Base-by-base conservation (phyloP, 202 grass and related monocot genomes). In the Alloteropsis angusta region DNA sequence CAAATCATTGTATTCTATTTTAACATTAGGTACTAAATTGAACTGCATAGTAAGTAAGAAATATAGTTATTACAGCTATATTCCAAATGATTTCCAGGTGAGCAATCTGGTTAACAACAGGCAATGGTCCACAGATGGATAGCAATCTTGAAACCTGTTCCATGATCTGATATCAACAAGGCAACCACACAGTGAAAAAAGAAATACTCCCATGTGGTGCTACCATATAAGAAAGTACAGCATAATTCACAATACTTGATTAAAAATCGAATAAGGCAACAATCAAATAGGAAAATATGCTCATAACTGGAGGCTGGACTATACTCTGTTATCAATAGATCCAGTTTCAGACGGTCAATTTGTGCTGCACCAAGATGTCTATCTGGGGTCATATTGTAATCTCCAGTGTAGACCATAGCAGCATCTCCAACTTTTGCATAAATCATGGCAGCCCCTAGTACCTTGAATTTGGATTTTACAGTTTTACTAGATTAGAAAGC, bases 311-410 rank as follows among this genome's bases (percentile, higher is more conserved):
- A 65, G 48, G 59, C 41, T 71, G 21, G 39, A 65, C 19, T 21
- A 72, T 93, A 95, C 92, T 98, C 96, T 39, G 96, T 98, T 83
- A 98, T 91, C 75, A 95, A 82, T 30, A 98, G 86, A 82, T 98
- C 89, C 62, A 98, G 77, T 50, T 87, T 83, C 50, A 98, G 74
- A 11, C 4, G 89, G 84, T 97, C 89, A 76, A 97, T 97, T 88
- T 97, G 89, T 19, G 95, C 95, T 43, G 95, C 95, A 38, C 91
- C 91, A 79, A 97, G 95, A 92, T 97, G 95, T 81, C 95, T 89
- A 83, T 97, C 95, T 43, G 91, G 89, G 78, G 95, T 94, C 95
- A 97, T 97, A 88, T 94, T 97, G 78, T 97, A 94, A 90, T 97
- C 95, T 22, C 91, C 95, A 0, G 95, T 97, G 71, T 97, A 97